phyloP scores from a whole-genome alignment of 1,284 basidiomycete species.

The Termitomyces sp. region DNA sequence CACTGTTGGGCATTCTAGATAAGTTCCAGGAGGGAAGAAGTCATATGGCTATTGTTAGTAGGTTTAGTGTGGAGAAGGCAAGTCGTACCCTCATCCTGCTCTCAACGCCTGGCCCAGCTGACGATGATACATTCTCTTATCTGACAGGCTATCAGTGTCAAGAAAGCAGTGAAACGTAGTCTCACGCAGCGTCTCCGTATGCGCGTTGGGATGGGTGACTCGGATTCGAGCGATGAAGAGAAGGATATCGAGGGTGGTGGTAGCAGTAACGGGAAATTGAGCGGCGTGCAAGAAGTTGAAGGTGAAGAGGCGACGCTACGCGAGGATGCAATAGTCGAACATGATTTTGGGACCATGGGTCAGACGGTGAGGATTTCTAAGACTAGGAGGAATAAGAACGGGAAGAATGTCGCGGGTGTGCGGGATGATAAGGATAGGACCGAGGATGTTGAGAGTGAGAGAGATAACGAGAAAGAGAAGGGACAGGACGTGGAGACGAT shows the following conservation, averaged over 20 bases:
- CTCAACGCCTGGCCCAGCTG: neutral
- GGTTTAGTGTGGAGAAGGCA: conserved; percentile 53
- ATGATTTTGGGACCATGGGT: conserved; percentile 22
- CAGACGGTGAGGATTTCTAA: neutral
- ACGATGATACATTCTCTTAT: conserved; percentile 13
- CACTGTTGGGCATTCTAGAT: conserved; percentile 83
- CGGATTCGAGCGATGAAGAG: conserved; percentile 29
- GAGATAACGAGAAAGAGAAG: conserved; percentile 23
- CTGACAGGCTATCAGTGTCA: conserved; percentile 54
- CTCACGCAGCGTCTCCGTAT: conserved; percentile 65
- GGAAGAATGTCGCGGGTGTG: neutral
- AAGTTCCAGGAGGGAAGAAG: conserved; percentile 88
- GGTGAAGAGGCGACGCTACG: conserved; percentile 25
- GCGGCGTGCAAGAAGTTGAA: conserved; percentile 11
- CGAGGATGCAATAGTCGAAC: conserved; percentile 25
- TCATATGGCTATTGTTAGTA: conserved; percentile 87
- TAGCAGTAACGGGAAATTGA: neutral
- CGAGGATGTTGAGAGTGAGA: neutral
- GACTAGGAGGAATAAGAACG: neutral
- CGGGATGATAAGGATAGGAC: neutral
- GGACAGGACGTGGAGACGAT: neutral
- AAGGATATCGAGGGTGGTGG: conserved; percentile 11
- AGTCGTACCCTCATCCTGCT: conserved; percentile 8
- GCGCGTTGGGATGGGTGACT: conserved; percentile 57
- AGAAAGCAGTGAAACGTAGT: conserved; percentile 64